Base-by-base conservation (phyloP, 257 asterid species). In the Nicotiana noctiflora region DNA sequence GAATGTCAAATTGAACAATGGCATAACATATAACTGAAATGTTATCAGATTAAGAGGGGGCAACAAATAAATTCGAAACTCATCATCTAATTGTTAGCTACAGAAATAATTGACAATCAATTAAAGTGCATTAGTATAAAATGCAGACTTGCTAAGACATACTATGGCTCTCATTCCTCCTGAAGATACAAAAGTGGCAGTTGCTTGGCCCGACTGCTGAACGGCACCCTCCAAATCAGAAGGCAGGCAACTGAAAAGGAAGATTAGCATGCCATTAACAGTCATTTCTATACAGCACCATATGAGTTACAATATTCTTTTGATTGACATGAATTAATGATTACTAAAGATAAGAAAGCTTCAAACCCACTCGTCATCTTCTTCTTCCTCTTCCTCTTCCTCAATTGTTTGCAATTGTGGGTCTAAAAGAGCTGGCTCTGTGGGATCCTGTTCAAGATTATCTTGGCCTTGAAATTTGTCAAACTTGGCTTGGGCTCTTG, bases 221-320 rank as follows among this genome's bases (percentile, higher is more conserved):
- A 95, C 96, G 32, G 99, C 99, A 82, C 97, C 99, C 89, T 88
- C 98, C 96, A 95, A 87, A 86, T 91, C 97, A 85, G 93, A 88
- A 79, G 99, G 98, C 87, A 95, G 85, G 85, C 97, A 93, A 86
- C 99, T 95, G 93, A 56, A 40, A 85, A 86, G 44, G 79, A 74
- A 74, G 44, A 49, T 14, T 21, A 74, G 61, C 9, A 32, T 23
- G 25, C 23, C 44, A 46, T 74, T 11, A 60, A 60, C 32, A 9
- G 13, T 21, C 32, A 60, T 6, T 60, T 60, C 32, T 23, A 60
- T 60, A 10, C 18, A 37, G 76, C 76, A 37, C n/a, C 12, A 37
- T 4, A 68, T 37, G n/a, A 70, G 23, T 21, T 5, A 21, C 1
- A 19, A 21, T n/a, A 19, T 57, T 6, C 3, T 57, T 19, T 18